Conservation (phyloP, 345 rosid genomes). For the Eucalyptus pauciflora region DNA sequence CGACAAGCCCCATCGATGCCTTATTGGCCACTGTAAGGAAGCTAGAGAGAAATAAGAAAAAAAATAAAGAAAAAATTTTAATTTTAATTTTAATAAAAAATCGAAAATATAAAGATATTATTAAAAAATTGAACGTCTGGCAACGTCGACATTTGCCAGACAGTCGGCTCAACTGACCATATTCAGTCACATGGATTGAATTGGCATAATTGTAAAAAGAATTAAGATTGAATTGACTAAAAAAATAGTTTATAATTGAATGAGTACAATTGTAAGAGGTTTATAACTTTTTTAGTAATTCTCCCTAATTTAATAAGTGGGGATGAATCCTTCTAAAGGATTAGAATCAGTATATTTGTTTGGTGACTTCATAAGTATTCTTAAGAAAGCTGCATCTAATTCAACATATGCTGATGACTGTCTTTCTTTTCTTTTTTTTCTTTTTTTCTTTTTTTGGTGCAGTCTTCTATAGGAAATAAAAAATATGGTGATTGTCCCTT, state of each 20-base stretch:
- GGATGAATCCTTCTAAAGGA: not conserved
- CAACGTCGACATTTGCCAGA: too few relatives aligned
- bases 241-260: too few relatives aligned
- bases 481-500: not conserved
- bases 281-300: too few relatives aligned
- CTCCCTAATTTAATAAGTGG: fast-evolving
- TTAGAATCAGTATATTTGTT: not conserved
- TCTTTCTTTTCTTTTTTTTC: not conserved
- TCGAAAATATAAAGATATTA: too few relatives aligned
- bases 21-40: too few relatives aligned
- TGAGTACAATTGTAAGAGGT: fast-evolving
- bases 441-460: not conserved
- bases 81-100: too few relatives aligned
- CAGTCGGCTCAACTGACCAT: fast-evolving
- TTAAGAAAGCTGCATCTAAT: not conserved
- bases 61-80: too few relatives aligned
- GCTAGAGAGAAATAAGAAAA: too few relatives aligned
- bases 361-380: not conserved
- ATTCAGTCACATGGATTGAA: too few relatives aligned
- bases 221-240: too few relatives aligned
- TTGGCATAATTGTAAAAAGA: too few relatives aligned
- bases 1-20: fast-evolving
- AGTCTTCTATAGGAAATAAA: not conserved
- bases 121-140: too few relatives aligned
- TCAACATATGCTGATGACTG: not conserved